These are phyloP conservation scores for Quercus gilva DNA, from an alignment of 306 rosid genomes.

Conservation along the genomic window DNA sequence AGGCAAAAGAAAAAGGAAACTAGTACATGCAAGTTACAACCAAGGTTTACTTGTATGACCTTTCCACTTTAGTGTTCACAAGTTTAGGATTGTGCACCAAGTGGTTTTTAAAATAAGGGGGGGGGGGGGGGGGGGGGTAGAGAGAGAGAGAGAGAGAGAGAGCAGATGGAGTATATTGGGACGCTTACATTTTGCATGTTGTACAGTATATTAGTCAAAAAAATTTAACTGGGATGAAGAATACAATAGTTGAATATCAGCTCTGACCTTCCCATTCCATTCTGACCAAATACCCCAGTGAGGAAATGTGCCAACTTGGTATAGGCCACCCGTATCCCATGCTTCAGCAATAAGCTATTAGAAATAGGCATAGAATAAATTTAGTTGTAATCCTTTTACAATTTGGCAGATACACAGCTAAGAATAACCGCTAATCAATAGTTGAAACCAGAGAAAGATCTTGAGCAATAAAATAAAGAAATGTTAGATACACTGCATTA, in stretches of 20 bases:
- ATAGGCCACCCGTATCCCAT: conserved; percentile 96
- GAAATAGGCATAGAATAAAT: conserved; percentile 27
- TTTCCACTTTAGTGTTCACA: no score
- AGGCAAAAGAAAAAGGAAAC: no score
- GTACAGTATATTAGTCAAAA: background rate
- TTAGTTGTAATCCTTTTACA: background rate
- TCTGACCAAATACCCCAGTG: conserved; percentile 98
- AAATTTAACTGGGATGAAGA: conserved; percentile 7
- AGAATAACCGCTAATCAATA: conserved; percentile 14
- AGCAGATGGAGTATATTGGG: no score
- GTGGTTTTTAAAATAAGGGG: no score
- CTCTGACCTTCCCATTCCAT: conserved; percentile 98
- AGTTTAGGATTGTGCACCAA: no score
- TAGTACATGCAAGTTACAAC: no score
- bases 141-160: no score
- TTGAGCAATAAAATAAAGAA: background rate
- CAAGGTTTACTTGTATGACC: no score
- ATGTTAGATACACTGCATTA: background rate
- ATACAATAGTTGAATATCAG: conserved; percentile 17
- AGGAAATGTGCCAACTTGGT: conserved; percentile 96
- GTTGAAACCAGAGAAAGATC: background rate
- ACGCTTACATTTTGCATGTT: no score
- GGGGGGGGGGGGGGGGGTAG: no score
- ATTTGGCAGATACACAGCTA: background rate
- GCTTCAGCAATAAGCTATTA: conserved; percentile 95